These are phyloP conservation scores for Elaeis oleifera DNA, from an alignment of 202 grass and related monocot species.

Conservation along the genomic window DNA sequence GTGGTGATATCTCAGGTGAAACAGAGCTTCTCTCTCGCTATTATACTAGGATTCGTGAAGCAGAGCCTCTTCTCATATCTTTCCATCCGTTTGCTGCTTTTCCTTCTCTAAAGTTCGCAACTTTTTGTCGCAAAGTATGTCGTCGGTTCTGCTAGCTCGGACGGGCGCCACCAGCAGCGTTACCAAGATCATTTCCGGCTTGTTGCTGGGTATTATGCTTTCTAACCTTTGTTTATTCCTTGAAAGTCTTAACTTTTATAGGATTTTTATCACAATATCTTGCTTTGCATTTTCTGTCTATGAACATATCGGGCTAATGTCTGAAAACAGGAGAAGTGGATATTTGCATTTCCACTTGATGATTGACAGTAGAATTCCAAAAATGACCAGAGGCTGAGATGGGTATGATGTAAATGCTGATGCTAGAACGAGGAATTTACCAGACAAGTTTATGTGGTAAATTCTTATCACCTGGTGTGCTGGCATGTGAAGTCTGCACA, in stretches of 20 bases:
- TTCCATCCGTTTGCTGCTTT: not conserved
- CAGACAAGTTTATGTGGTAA: too few species aligned
- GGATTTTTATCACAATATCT: not conserved
- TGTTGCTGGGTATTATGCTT: constrained; percentile 48
- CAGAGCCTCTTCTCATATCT: not conserved
- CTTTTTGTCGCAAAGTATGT: constrained; percentile 28
- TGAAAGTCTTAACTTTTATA: not conserved
- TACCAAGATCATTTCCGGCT: constrained; percentile 65
- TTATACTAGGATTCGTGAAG: not conserved
- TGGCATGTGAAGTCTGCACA: too few species aligned
- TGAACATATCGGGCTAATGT: too few species aligned
- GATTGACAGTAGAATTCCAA: too few species aligned
- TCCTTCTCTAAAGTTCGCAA: constrained; percentile 30
- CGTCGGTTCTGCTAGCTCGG: constrained; percentile 36
- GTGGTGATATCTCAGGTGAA: not conserved
- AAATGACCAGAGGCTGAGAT: too few species aligned
- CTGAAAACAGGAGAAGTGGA: too few species aligned
- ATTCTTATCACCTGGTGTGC: too few species aligned
- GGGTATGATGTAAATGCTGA: too few species aligned
- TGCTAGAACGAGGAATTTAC: too few species aligned
- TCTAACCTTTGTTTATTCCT: not conserved
- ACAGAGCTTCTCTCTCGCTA: not conserved
- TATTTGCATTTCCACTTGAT: too few species aligned
- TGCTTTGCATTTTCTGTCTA: not conserved
- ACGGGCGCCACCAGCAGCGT: constrained; percentile 57